Evolutionary conservation across 805 yeast genomes (phyloP).

Genomic region (Diddensiella caesifluorescens): DNA sequence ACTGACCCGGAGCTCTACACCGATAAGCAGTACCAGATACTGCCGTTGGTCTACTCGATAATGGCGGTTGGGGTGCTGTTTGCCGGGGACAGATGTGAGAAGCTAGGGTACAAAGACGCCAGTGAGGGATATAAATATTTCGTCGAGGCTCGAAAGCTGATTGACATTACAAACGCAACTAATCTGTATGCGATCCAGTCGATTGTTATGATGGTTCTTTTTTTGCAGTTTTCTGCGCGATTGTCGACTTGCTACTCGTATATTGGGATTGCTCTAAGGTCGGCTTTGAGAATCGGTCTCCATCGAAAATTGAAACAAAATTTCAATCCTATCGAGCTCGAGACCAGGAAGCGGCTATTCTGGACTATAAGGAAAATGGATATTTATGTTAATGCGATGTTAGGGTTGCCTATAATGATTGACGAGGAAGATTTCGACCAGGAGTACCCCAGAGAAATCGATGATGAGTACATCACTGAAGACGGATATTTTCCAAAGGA

Average conservation of each 20-base stretch:
- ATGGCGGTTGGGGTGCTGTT: constrained; percentile 85
- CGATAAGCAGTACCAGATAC: constrained; percentile 64
- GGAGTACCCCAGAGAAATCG: constrained; percentile 75
- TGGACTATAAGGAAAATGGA: constrained; percentile 92
- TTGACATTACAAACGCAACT: constrained; percentile 79
- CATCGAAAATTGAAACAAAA: constrained; percentile 64
- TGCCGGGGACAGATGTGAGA: constrained; percentile 40
- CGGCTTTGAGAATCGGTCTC: constrained; percentile 76
- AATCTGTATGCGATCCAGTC: constrained; percentile 82
- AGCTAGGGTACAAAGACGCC: constrained; percentile 34
- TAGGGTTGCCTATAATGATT: constrained; percentile 78
- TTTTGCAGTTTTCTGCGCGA: constrained; percentile 83
- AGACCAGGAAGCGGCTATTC: constrained; percentile 76
- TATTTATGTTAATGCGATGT: constrained; percentile 76
- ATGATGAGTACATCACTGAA: constrained; percentile 75
- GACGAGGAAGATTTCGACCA: constrained; percentile 80
- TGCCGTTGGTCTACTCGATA: constrained; percentile 80
- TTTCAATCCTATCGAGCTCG: constrained; percentile 73
- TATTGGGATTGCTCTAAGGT: constrained; percentile 79
- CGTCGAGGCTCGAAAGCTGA: constrained; percentile 69
- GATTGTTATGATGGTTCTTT: constrained; percentile 77
- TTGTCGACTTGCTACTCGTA: constrained; percentile 83
- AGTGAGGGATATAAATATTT: constrained; percentile 73
- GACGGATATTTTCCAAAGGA: constrained; percentile 47
- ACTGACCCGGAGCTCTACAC: constrained; percentile 69